These are phyloP conservation scores for Daldinia concentrica DNA, from an alignment of 495 filamentous ascomycete species.

Conservation along the genomic window DNA sequence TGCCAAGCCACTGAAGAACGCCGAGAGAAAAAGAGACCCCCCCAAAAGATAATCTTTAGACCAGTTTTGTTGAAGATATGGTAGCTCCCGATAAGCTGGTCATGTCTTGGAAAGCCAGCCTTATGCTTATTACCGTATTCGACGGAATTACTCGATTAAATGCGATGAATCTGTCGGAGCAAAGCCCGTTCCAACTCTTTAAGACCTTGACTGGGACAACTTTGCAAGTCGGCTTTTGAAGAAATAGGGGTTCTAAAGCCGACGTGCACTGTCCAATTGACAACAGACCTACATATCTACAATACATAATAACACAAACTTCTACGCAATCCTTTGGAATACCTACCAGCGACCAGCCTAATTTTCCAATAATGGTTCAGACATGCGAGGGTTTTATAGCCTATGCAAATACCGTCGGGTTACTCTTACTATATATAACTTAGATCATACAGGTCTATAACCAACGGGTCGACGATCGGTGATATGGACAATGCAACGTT, in stretches of 20 bases:
- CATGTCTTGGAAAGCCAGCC: background rate
- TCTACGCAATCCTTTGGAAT: background rate
- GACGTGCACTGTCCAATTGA: background rate
- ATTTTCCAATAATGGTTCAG: background rate
- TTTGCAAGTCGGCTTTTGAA: background rate
- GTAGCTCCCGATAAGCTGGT: background rate
- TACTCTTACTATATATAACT: background rate
- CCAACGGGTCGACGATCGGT: background rate
- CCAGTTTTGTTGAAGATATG: too few relatives aligned
- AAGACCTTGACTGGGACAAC: background rate
- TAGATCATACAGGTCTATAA: background rate
- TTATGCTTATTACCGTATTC: background rate
- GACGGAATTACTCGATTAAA: background rate
- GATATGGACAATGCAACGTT: too few relatives aligned
- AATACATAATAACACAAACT: too few relatives aligned
- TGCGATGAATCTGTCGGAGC: background rate
- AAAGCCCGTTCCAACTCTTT: background rate
- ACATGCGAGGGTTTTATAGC: background rate
- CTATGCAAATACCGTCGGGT: background rate
- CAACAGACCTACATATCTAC: too few relatives aligned
- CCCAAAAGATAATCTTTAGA: background rate
- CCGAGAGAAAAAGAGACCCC: background rate
- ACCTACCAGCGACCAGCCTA: background rate
- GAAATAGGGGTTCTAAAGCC: background rate
- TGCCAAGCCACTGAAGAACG: slow-evolving; percentile 23